These are phyloP conservation scores for Boletus calvinii DNA, from an alignment of 1,284 basidiomycete genomes.

Conservation along the genomic window DNA sequence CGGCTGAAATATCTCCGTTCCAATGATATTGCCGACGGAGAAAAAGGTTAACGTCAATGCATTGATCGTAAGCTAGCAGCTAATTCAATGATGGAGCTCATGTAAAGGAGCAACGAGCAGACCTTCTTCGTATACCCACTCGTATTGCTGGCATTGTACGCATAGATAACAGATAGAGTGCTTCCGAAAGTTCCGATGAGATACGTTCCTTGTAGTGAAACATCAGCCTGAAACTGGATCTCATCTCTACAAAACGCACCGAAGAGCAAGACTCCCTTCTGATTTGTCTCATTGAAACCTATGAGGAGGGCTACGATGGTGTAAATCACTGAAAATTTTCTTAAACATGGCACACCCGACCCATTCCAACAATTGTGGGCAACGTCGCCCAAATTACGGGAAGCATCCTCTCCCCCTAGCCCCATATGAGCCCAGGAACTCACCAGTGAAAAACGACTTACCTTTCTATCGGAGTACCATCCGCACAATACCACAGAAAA, in stretches of 20 bases:
- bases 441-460: neutral
- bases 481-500: slow-evolving; percentile 52
- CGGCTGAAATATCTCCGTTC: slow-evolving; percentile 61
- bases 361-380: no score
- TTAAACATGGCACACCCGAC: neutral
- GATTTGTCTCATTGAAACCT: slow-evolving; percentile 47
- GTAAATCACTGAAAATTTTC: neutral
- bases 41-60: slow-evolving; percentile 60
- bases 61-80: slow-evolving; percentile 47
- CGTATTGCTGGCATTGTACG: slow-evolving; percentile 65
- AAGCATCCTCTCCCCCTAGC: slow-evolving; percentile 44
- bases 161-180: slow-evolving; percentile 57
- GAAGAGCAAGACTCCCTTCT: slow-evolving; percentile 58
- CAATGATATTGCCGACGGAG: slow-evolving; percentile 58
- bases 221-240: neutral
- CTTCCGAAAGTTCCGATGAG: slow-evolving; percentile 59
- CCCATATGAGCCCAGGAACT: slow-evolving; percentile 39
- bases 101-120: neutral
- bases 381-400: slow-evolving; percentile 44
- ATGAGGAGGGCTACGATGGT: slow-evolving; percentile 44
- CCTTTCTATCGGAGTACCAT: slow-evolving; percentile 63
- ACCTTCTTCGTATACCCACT: slow-evolving; percentile 66
- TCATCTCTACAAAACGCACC: slow-evolving; percentile 36
- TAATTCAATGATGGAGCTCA: neutral
- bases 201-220: slow-evolving; percentile 43